These are phyloP conservation scores for Aspergillus sp. DNA, from an alignment of 2,329 filamentous ascomycete genomes.

Conservation along the genomic window DNA sequence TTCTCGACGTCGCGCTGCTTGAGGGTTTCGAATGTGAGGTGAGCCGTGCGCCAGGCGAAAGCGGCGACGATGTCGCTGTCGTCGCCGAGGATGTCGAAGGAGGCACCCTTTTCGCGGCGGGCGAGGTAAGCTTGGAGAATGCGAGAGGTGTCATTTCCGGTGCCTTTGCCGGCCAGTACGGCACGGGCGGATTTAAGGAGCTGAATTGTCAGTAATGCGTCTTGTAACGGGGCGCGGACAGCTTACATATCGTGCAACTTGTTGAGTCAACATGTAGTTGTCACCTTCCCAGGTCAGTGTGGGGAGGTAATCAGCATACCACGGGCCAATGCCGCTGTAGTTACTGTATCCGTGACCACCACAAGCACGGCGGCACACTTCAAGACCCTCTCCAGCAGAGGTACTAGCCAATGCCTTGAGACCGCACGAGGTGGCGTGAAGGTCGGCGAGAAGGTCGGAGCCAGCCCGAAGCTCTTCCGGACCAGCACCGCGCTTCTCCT, in stretches of 20 bases:
- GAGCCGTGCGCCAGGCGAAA: conserved; percentile 73
- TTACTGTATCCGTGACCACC: conserved; percentile 75
- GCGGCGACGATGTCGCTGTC: conserved; percentile 71
- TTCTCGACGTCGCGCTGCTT: conserved; percentile 74
- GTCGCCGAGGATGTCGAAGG: conserved; percentile 70
- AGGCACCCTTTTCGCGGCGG: conserved; percentile 68
- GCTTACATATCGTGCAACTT: conserved; percentile 69
- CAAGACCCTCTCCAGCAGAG: conserved; percentile 71
- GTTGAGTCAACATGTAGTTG: conserved; percentile 81
- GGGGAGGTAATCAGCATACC: conserved; percentile 74
- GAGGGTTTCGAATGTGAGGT: conserved; percentile 72
- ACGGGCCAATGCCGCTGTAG: conserved; percentile 73
- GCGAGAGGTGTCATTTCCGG: conserved; percentile 66
- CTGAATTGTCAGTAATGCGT: conserved; percentile 26
- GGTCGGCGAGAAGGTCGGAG: conserved; percentile 68
- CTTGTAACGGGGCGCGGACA: background rate
- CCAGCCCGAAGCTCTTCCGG: conserved; percentile 67
- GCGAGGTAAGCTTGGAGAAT: conserved; percentile 66
- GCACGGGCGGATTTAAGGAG: conserved; percentile 72
- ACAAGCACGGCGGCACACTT: conserved; percentile 72
- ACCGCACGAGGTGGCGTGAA: conserved; percentile 75
- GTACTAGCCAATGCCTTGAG: conserved; percentile 72
- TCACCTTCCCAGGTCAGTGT: conserved; percentile 73
- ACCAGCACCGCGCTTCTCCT: conserved; percentile 57
- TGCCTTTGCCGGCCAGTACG: conserved; percentile 63